Percentiles rank a stretch among this genome's conserved stretches.
Evolutionary conservation across 2,329 filamentous ascomycete genomes (phyloP).

Genomic region (Ophiostoma populinum): DNA sequence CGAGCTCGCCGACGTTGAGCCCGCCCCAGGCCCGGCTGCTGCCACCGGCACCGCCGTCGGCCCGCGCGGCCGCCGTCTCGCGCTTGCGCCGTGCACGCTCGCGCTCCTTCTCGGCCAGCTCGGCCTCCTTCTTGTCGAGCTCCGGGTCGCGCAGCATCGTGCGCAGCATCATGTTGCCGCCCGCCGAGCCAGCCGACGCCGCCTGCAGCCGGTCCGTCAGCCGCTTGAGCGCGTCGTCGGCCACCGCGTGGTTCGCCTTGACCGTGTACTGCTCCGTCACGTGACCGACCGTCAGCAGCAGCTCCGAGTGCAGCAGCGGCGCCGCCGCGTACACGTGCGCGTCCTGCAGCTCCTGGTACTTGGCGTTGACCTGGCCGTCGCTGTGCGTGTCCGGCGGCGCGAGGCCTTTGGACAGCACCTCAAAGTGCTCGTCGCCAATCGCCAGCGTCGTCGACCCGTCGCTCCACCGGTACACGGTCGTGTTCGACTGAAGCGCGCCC

Average conservation of each 20-base stretch:
- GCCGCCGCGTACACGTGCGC: conserved; percentile 61
- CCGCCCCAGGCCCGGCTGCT: conserved; percentile 23
- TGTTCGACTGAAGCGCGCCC: conserved; percentile 54
- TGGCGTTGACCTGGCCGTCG: background rate
- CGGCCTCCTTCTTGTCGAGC: conserved; percentile 54
- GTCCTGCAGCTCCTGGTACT: conserved; percentile 49
- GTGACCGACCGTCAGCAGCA: conserved; percentile 59
- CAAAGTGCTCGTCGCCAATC: conserved; percentile 61
- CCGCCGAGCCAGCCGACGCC: conserved; percentile 34
- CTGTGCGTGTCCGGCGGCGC: conserved; percentile 42
- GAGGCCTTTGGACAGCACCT: conserved; percentile 52
- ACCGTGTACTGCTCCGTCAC: conserved; percentile 57
- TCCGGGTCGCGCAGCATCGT: conserved; percentile 57
- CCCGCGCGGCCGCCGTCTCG: conserved; percentile 49
- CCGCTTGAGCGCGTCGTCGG: conserved; percentile 53
- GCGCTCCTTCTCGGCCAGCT: conserved; percentile 57
- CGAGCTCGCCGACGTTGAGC: conserved; percentile 51
- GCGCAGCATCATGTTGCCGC: conserved; percentile 49
- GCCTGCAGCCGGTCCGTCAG: conserved; percentile 51
- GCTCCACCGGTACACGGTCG: conserved; percentile 59
- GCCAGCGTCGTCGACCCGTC: conserved; percentile 62
- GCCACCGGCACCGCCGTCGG: conserved; percentile 31
- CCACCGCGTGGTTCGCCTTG: conserved; percentile 46
- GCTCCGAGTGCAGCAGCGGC: conserved; percentile 48
- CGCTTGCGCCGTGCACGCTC: conserved; percentile 46